These are phyloP conservation scores for Fallopia convolvulus DNA, from an alignment of 148 eudicot genomes.

Conservation along the genomic window DNA sequence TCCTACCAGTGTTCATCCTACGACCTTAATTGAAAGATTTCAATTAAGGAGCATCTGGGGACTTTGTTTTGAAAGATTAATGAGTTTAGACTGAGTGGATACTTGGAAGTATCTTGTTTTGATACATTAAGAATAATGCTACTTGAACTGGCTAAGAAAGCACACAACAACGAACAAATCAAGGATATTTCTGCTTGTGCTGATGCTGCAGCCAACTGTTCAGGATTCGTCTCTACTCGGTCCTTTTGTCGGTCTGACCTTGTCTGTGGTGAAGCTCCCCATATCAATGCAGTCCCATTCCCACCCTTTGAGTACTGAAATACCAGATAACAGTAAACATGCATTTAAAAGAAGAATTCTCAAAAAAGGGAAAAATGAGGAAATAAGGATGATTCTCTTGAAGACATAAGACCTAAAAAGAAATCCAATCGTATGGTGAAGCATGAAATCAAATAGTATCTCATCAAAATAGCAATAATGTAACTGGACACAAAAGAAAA, in stretches of 20 bases:
- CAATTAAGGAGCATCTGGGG: neutral
- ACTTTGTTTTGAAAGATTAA: neutral
- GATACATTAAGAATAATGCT: neutral
- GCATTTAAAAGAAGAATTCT: neutral
- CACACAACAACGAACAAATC: conserved; percentile 13
- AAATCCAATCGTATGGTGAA: neutral
- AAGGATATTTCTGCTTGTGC: conserved; percentile 98
- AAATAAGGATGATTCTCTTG: neutral
- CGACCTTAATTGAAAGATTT: neutral
- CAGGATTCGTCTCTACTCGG: conserved; percentile 98
- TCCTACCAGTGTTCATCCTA: neutral
- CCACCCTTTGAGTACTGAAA: conserved; percentile 68
- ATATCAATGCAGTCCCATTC: conserved; percentile 68
- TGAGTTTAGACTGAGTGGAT: neutral
- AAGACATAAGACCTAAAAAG: neutral
- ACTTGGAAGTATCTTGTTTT: neutral
- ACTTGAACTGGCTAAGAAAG: neutral
- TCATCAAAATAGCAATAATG: neutral
- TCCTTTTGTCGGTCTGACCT: conserved; percentile 93
- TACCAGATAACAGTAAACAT: neutral
- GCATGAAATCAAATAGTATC: neutral
- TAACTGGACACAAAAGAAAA: neutral
- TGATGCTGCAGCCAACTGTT: conserved; percentile 96
- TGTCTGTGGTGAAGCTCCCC: conserved; percentile 97
- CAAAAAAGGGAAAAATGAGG: neutral